Evolutionary conservation across 148 eudicot genomes (phyloP).

Genomic region (Chenopodium formosanum): DNA sequence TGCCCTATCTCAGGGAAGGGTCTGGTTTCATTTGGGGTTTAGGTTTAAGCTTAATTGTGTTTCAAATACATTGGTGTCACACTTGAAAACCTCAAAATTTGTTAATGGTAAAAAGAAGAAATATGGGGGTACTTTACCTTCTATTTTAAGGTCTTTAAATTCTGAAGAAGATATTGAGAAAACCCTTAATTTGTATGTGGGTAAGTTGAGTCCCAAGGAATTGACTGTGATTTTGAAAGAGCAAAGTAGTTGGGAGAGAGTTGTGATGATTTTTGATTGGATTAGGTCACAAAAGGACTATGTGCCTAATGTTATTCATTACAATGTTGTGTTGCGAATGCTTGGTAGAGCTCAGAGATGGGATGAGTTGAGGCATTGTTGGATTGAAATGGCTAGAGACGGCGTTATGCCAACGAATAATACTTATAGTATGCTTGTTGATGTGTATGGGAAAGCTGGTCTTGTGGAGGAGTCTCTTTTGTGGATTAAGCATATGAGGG

Average conservation of each 20-base stretch:
- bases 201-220: slow-evolving; percentile 62
- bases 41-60: slow-evolving; percentile 60
- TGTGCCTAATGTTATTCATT: slow-evolving; percentile 74
- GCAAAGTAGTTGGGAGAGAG: slow-evolving; percentile 68
- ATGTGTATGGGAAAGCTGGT: slow-evolving; percentile 87
- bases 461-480: slow-evolving; percentile 68
- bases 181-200: slow-evolving; percentile 46
- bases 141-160: slow-evolving; percentile 57
- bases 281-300: slow-evolving; percentile 61
- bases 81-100: slow-evolving; percentile 29
- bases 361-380: slow-evolving; percentile 84
- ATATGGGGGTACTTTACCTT: slow-evolving; percentile 62
- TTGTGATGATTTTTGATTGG: slow-evolving; percentile 78
- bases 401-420: slow-evolving; percentile 72
- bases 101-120: slow-evolving; percentile 42
- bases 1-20: too few relatives aligned
- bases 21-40: slow-evolving; percentile 50
- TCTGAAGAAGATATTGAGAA: slow-evolving; percentile 50
- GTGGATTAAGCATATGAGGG: slow-evolving; percentile 89
- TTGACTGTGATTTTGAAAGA: slow-evolving; percentile 79
- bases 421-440: slow-evolving; percentile 79
- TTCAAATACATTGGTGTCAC: slow-evolving; percentile 32
- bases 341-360: slow-evolving; percentile 79
- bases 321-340: slow-evolving; percentile 71
- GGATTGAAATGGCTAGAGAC: slow-evolving; percentile 83